phyloP scores from a whole-genome alignment of 352 stramenopile species.

The Globisporangium parvum region DNA sequence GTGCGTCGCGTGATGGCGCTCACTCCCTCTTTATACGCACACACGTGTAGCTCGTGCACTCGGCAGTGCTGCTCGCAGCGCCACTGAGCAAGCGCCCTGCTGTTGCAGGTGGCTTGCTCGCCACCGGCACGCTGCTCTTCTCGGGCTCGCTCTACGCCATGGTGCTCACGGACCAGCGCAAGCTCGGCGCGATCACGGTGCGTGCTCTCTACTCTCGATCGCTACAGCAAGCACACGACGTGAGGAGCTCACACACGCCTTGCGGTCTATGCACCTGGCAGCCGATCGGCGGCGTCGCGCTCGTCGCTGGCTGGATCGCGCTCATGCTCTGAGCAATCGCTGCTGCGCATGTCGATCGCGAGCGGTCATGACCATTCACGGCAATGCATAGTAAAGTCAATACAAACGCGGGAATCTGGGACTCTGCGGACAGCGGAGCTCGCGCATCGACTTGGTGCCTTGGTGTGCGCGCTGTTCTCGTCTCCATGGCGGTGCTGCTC shows the following conservation, averaged over 20 bases:
- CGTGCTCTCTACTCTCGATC: background rate
- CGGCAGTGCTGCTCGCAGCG: conserved; percentile 58
- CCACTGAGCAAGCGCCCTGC: conserved; percentile 56
- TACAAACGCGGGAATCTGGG: background rate
- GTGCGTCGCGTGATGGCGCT: background rate
- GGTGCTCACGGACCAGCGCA: conserved; percentile 66
- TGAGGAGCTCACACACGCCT: background rate
- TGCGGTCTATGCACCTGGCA: conserved; percentile 9
- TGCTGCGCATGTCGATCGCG: no score
- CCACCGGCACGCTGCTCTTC: conserved; percentile 64
- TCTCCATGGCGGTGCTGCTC: no score
- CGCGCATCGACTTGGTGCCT: no score
- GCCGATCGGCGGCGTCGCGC: conserved; percentile 60
- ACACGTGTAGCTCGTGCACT: conserved; percentile 49
- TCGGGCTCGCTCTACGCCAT: conserved; percentile 76
- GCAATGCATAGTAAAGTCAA: background rate
- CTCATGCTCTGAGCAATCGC: conserved; percentile 37
- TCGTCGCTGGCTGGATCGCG: conserved; percentile 69
- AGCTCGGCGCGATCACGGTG: conserved; percentile 75
- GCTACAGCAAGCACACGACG: no score
- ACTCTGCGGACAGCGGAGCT: no score
- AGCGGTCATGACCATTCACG: no score
- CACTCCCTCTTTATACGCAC: background rate
- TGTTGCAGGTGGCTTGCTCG: conserved; percentile 50
- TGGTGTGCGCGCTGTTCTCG: no score